A percentile compares a stretch with the other conserved stretches of the same genome.
Evolutionary conservation across 768 basidiomycete species (phyloP).

Genomic region (Leccinellum albellum): DNA sequence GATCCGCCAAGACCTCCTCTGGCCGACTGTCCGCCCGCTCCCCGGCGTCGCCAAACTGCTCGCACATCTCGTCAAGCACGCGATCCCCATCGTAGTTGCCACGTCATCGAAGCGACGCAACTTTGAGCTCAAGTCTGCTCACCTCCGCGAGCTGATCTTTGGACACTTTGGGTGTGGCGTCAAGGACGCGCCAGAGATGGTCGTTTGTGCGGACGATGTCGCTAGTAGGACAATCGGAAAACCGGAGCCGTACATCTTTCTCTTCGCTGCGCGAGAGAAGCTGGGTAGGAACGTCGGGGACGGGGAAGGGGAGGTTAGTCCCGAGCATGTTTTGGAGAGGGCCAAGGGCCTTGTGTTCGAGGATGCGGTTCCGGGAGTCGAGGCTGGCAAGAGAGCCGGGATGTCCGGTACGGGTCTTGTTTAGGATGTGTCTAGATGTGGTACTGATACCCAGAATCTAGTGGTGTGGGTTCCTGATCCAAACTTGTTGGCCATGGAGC

Average conservation of each 20-base stretch:
- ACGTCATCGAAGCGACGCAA: conserved; percentile 70
- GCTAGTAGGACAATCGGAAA: conserved; percentile 60
- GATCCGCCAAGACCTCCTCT: conserved; percentile 54
- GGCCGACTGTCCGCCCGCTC: conserved; percentile 69
- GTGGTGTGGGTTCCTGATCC: conserved; percentile 85
- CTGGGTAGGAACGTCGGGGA: conserved; percentile 56
- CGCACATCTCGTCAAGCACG: conserved; percentile 61
- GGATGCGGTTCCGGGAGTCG: conserved; percentile 72
- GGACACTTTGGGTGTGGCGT: conserved; percentile 29
- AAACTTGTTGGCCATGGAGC: conserved; percentile 53
- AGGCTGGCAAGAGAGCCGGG: conserved; percentile 78
- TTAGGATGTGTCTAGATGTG: not conserved
- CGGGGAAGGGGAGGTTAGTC: conserved; percentile 31
- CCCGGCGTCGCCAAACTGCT: conserved; percentile 71
- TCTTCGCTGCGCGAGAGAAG: conserved; percentile 62
- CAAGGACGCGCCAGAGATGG: conserved; percentile 36
- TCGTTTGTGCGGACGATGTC: conserved; percentile 74
- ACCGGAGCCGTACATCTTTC: conserved; percentile 78
- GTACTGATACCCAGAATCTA: conserved; percentile 26
- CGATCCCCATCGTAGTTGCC: conserved; percentile 76
- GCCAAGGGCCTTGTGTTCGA: conserved; percentile 75
- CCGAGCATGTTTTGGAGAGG: conserved; percentile 45
- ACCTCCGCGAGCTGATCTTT: conserved; percentile 55
- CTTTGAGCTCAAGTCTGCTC: conserved; percentile 62
- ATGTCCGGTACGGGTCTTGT: conserved; percentile 65